Evolutionary conservation across 768 basidiomycete genomes (phyloP), one percentile per base, ranked within the genome.

Genomic region (Hemileccinum impolitum): DNA sequence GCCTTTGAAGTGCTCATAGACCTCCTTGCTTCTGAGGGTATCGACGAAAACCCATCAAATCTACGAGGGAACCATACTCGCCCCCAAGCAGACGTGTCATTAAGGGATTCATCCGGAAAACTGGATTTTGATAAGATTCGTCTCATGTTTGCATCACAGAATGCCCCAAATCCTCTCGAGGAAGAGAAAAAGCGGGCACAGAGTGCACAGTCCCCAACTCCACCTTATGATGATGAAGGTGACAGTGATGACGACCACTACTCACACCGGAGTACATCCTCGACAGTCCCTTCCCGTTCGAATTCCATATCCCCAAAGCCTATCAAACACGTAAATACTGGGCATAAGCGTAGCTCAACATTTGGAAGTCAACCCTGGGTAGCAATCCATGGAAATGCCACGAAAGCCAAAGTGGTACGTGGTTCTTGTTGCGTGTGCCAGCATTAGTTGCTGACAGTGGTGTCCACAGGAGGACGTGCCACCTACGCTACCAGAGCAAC

Each of bases 51-150:
- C 26, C 34, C 50, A 1, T 34, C 48, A 15, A 30, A 30, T 13
- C 19, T 17, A 19, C 23, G 45, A 8, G 38, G 21, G 4, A 18
- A 36, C 15, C 39, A 18, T 11, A n/a, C 45, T 18, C 47, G 38
- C 21, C 14, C 42, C 19, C 54, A 51, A 17, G 26, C 48, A 4
- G 47, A 51, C 39, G 1, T 35, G 36, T 32, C 51, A 6, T 40
- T 69, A 41, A 50, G 67, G 45, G 67, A 66, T 36, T 14, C 50
- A 3, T 62, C 64, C 1, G 65, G 67, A 23, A 69, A 52, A 56
- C 54, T 67, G 12, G 67, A 69, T 21, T 68, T 55, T 49, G 58
- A 60, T 31, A 66, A 64, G 53, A 62, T 66, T 44, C 67, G 64
- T 10, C 36, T 26, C 6, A 62, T 68, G 60, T 68, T 62, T 28